These are phyloP conservation scores for Fragaria nilgerrensis DNA, from an alignment of 306 rosid genomes.

Conservation along the genomic window DNA sequence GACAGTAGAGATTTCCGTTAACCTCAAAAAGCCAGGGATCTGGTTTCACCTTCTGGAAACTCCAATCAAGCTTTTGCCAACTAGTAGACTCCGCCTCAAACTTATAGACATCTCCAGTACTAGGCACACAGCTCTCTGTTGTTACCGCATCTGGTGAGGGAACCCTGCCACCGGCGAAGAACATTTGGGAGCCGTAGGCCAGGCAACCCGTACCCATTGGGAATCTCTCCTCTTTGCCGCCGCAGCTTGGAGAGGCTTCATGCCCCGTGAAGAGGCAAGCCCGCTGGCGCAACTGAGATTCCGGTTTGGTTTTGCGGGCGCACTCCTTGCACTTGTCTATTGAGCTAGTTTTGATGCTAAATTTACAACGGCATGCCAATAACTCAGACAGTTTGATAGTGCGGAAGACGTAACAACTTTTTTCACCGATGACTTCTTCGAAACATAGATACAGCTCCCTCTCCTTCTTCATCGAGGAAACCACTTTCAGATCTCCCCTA, in stretches of 20 bases:
- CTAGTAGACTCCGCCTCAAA: not conserved
- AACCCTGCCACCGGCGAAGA: not conserved
- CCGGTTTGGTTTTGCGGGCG: not conserved
- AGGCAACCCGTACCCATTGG: not conserved
- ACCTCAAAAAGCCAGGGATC: no score
- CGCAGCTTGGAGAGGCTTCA: not conserved
- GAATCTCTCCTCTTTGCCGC: not conserved
- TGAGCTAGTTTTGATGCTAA: no score
- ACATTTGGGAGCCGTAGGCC: not conserved
- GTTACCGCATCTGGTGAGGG: not conserved
- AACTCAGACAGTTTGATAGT: not conserved
- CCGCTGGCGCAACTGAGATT: not conserved
- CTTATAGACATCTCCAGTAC: not conserved
- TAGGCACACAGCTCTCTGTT: not conserved
- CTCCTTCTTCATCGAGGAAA: not conserved
- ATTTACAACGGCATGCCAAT: not conserved
- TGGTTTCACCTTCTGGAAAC: no score
- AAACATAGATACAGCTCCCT: not conserved
- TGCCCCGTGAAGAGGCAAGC: not conserved
- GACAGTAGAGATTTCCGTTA: no score
- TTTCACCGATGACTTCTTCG: fast-evolving
- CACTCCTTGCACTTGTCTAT: not conserved
- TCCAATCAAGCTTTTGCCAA: no score
- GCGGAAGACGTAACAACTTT: not conserved
- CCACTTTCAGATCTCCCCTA: no score